A percentile compares a stretch with the other conserved stretches of the same genome.
Conservation (phyloP, 2,329 filamentous ascomycete species). For the Aspergillus fumigatus region DNA sequence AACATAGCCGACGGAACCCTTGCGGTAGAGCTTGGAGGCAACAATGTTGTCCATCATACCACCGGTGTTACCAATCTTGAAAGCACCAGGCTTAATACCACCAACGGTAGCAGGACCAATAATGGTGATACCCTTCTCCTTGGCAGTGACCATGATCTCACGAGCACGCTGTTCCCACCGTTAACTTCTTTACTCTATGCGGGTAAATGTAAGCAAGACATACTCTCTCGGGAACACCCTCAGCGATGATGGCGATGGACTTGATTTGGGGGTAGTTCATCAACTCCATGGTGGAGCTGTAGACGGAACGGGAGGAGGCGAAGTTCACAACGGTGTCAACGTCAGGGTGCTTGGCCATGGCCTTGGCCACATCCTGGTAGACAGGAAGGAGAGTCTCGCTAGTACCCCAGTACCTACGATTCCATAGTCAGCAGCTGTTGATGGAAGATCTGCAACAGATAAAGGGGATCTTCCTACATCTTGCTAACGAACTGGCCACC, state of each 20-base stretch:
- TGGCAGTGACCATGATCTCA: constrained; percentile 92
- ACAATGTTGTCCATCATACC: constrained; percentile 99
- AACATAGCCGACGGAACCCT: constrained; percentile 97
- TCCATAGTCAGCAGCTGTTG: constrained; percentile 6
- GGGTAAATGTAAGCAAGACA: constrained; percentile 19
- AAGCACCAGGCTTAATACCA: constrained; percentile 98
- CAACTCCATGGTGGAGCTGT: constrained; percentile 96
- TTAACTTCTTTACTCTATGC: constrained; percentile 4
- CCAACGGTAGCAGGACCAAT: constrained; percentile 97
- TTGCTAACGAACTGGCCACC: constrained; percentile 99
- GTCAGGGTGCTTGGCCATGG: constrained; percentile 91
- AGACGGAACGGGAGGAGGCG: constrained; percentile 96
- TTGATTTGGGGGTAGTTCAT: constrained; percentile 97
- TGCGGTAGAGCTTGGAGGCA: constrained; percentile 98
- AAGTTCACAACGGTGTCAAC: constrained; percentile 99
- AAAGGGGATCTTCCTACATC: constrained; percentile 57
- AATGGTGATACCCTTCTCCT: constrained; percentile 99
- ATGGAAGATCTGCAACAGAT: background rate
- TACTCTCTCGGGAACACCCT: constrained; percentile 97
- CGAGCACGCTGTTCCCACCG: constrained; percentile 67
- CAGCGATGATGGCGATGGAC: constrained; percentile 98
- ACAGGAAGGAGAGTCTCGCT: constrained; percentile 98
- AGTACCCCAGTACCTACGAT: constrained; percentile 85
- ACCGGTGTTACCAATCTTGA: constrained; percentile 99
- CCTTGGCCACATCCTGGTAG: constrained; percentile 91